These are phyloP conservation scores for Golubevia pallescens DNA, from an alignment of 1,284 basidiomycete species.

Conservation along the genomic window DNA sequence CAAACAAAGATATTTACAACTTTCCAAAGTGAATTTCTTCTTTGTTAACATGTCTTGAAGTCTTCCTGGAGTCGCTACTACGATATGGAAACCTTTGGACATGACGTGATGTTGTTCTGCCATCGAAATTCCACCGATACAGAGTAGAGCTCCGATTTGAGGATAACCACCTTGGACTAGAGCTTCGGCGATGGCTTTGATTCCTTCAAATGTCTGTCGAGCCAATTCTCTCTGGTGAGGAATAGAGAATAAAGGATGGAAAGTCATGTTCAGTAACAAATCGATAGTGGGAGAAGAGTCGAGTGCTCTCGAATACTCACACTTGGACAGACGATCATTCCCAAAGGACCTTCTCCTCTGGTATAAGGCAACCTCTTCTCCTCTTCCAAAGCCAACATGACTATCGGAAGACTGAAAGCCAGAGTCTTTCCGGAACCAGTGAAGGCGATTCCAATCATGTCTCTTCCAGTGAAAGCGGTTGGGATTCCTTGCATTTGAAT, in stretches of 20 bases:
- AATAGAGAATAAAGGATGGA: neutral
- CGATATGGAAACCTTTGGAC: conserved; percentile 88
- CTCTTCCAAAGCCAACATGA: conserved; percentile 72
- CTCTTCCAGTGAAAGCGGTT: conserved; percentile 71
- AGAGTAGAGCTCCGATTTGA: conserved; percentile 68
- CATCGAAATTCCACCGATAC: conserved; percentile 98
- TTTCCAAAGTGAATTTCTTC: conserved; percentile 85
- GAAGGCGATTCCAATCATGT: conserved; percentile 68
- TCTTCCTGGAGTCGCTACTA: conserved; percentile 76
- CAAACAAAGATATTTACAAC: conserved; percentile 83
- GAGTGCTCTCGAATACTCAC: conserved; percentile 7
- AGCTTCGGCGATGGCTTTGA: conserved; percentile 50
- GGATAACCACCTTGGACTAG: conserved; percentile 53
- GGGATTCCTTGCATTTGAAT: conserved; percentile 98
- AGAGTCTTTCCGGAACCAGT: conserved; percentile 67
- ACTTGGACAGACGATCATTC: conserved; percentile 62
- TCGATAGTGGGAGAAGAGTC: neutral
- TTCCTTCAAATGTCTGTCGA: conserved; percentile 56
- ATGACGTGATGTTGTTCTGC: conserved; percentile 89
- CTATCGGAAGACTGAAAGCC: conserved; percentile 66
- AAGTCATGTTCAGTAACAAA: neutral
- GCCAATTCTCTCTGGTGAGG: conserved; percentile 44
- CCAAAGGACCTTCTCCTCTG: conserved; percentile 56
- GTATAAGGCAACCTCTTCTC: conserved; percentile 45
- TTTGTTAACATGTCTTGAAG: conserved; percentile 76